These are phyloP conservation scores for Monosporozyma aerobia DNA, from an alignment of 805 yeast species.

Conservation along the genomic window DNA sequence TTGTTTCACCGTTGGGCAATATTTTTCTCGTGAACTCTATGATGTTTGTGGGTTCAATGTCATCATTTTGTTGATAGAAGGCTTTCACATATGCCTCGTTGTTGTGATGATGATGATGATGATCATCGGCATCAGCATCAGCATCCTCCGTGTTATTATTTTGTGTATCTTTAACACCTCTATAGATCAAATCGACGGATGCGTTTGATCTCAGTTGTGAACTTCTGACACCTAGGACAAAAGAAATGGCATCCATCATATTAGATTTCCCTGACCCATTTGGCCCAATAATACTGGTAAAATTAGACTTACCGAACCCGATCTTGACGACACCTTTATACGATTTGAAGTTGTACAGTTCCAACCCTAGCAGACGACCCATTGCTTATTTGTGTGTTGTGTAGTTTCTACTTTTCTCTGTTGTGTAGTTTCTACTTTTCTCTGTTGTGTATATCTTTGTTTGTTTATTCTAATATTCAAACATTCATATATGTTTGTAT, in stretches of 20 bases:
- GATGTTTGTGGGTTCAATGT: slow-evolving; percentile 37
- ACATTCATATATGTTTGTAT: too few relatives aligned
- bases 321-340: slow-evolving; percentile 67
- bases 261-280: slow-evolving; percentile 97
- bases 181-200: slow-evolving; percentile 68
- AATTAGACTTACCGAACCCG: slow-evolving; percentile 74
- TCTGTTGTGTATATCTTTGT: too few relatives aligned
- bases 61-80: slow-evolving; percentile 49
- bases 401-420: too few relatives aligned
- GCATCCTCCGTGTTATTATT: too few relatives aligned
- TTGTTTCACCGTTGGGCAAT: slow-evolving; percentile 49
- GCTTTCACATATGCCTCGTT: slow-evolving; percentile 66
- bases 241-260: slow-evolving; percentile 94
- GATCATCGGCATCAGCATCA: too few relatives aligned
- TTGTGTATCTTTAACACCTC: slow-evolving; percentile 47
- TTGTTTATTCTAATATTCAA: too few relatives aligned
- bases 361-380: slow-evolving; percentile 79
- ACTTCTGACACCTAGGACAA: slow-evolving; percentile 79
- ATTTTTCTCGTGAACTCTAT: slow-evolving; percentile 58
- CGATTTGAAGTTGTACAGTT: slow-evolving; percentile 82
- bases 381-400: too few relatives aligned
- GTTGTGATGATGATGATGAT: slow-evolving; percentile 12
- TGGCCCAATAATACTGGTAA: slow-evolving; percentile 94
- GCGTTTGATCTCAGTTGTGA: slow-evolving; percentile 65
- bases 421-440: too few relatives aligned